phyloP scores from a whole-genome alignment of 345 rosid genomes.

The Camelina hispida region DNA sequence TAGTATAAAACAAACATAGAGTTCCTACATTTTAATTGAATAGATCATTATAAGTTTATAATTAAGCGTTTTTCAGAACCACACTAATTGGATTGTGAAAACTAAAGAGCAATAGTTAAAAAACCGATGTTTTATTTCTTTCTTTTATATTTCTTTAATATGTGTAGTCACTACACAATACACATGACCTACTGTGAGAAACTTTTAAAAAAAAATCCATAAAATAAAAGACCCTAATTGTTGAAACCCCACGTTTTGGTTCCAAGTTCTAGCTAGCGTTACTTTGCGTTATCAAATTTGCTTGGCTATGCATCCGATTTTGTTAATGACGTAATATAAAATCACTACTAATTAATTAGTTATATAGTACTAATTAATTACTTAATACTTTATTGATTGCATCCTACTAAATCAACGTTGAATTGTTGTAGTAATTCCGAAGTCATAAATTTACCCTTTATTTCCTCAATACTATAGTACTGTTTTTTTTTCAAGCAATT shows the following conservation, averaged over 20 bases:
- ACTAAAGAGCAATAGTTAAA: neutral
- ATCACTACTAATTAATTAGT: neutral
- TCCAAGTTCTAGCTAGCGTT: too few relatives aligned
- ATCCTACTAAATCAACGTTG: neutral
- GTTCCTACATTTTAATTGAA: neutral
- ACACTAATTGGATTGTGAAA: neutral
- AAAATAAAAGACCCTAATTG: neutral
- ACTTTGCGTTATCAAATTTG: too few relatives aligned
- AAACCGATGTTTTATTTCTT: neutral
- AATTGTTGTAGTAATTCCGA: neutral
- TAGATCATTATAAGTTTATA: neutral
- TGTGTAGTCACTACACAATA: neutral
- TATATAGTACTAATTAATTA: too few relatives aligned
- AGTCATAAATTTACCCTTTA: neutral
- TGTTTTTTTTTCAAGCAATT: neutral
- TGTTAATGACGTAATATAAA: neutral
- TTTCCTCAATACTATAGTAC: neutral
- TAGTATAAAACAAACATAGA: neutral
- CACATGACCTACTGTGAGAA: neutral
- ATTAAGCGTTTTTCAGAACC: neutral
- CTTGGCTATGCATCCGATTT: too few relatives aligned
- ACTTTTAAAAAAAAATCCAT: too few relatives aligned
- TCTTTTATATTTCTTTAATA: neutral
- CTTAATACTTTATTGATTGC: neutral
- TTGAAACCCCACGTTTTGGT: too few relatives aligned